A percentile compares a stretch with the other conserved stretches of the same genome.
Evolutionary conservation across 2,329 filamentous ascomycete genomes (phyloP).

Genomic region (Colletotrichum sp.): DNA sequence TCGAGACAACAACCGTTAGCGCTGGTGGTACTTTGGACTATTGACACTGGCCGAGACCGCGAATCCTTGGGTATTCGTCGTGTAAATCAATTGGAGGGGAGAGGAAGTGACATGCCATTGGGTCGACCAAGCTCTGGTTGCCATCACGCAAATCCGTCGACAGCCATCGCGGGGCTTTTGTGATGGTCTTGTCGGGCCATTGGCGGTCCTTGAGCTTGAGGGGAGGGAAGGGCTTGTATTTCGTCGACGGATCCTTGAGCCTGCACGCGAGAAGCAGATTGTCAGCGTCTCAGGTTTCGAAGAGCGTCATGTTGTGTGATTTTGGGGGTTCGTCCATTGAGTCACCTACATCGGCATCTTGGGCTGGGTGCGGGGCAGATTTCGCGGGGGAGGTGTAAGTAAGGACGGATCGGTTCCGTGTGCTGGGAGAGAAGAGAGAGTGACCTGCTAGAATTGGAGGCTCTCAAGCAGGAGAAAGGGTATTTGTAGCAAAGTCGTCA

Average conservation of each 20-base stretch:
- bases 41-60: background rate
- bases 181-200: constrained; percentile 85
- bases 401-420: background rate
- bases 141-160: constrained; percentile 75
- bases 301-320: background rate
- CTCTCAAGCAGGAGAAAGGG: background rate
- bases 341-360: constrained; percentile 23
- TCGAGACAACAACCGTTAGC: background rate
- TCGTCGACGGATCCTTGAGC: constrained; percentile 22
- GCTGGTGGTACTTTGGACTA: background rate
- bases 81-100: background rate
- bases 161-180: constrained; percentile 89
- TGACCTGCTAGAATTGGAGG: background rate
- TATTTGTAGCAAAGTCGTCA: background rate
- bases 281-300: background rate
- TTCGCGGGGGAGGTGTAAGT: background rate
- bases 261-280: background rate
- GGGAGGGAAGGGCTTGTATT: constrained; percentile 23
- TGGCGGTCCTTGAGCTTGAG: constrained; percentile 65
- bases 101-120: constrained; percentile 71
- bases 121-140: constrained; percentile 91
- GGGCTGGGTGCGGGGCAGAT: constrained; percentile 14
- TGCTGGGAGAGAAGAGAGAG: background rate
- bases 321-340: background rate
- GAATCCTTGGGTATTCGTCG: background rate